phyloP scores from a whole-genome alignment of 2,329 filamentous ascomycete genomes.

The Arthrobotrys iridis region DNA sequence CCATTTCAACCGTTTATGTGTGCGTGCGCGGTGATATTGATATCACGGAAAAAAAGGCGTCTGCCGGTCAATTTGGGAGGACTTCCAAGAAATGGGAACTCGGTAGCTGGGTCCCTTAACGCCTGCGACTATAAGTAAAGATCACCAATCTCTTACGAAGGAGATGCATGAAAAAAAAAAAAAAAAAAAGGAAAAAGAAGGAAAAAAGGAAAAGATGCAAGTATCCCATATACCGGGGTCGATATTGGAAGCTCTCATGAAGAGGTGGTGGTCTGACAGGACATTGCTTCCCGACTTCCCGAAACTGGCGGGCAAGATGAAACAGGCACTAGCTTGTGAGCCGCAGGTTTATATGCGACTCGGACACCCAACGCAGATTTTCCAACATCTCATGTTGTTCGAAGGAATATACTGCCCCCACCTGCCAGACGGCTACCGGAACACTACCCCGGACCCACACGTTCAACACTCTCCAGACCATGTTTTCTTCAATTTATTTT shows the following conservation, averaged over 20 bases:
- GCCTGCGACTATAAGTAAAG: neutral
- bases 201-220: neutral
- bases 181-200: neutral
- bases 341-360: slow-evolving; percentile 27
- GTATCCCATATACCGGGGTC: slow-evolving; percentile 20
- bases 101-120: slow-evolving; percentile 35
- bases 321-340: slow-evolving; percentile 39
- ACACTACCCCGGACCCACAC: slow-evolving; percentile 45
- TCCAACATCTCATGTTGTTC: slow-evolving; percentile 49
- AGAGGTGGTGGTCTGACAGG: slow-evolving; percentile 45
- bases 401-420: neutral
- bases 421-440: slow-evolving; percentile 33
- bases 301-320: slow-evolving; percentile 50
- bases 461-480: slow-evolving; percentile 11
- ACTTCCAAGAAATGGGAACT: slow-evolving; percentile 26
- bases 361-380: slow-evolving; percentile 27
- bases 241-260: neutral
- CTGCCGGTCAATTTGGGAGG: neutral
- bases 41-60: neutral
- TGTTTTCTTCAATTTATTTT: slow-evolving; percentile 26
- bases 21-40: slow-evolving; percentile 10
- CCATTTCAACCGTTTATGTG: neutral
- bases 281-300: slow-evolving; percentile 53
- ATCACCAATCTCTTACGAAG: slow-evolving; percentile 49
- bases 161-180: neutral